phyloP scores from a whole-genome alignment of 345 rosid species.

The Arabidopsis arenosa region DNA sequence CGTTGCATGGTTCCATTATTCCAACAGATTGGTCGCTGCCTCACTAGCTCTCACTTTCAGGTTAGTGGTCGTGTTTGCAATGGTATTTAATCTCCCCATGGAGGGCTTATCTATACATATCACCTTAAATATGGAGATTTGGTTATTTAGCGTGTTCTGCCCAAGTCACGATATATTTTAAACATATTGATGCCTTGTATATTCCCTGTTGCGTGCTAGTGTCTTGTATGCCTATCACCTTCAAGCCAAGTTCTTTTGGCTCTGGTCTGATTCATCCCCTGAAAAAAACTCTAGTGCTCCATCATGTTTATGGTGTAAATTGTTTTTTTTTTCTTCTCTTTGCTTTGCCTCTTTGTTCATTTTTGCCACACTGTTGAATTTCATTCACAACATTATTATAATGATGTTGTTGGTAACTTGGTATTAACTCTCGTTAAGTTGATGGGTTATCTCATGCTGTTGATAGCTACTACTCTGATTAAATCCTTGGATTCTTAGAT shows the following conservation, averaged over 20 bases:
- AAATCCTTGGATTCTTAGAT: slow-evolving; percentile 26
- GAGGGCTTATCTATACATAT: neutral
- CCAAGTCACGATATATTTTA: neutral
- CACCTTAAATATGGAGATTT: slow-evolving; percentile 5
- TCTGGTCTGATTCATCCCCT: slow-evolving; percentile 13
- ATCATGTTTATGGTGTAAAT: neutral
- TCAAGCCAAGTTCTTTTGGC: slow-evolving; percentile 17
- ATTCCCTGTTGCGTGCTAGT: neutral
- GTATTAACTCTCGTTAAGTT: slow-evolving; percentile 12
- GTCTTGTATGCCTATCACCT: slow-evolving; percentile 22
- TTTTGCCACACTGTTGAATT: slow-evolving; percentile 2
- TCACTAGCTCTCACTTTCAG: slow-evolving; percentile 95
- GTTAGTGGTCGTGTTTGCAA: slow-evolving; percentile 34
- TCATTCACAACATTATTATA: slow-evolving; percentile 4
- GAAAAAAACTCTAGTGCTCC: slow-evolving; percentile 2
- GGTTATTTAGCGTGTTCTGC: neutral
- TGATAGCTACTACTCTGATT: neutral
- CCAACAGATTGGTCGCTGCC: slow-evolving; percentile 81
- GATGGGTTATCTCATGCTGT: slow-evolving; percentile 3
- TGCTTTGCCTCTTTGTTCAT: slow-evolving; percentile 26
- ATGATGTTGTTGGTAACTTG: slow-evolving; percentile 9
- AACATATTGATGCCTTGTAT: slow-evolving; percentile 5
- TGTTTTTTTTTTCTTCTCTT: neutral
- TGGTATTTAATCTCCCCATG: neutral
- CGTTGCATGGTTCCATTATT: slow-evolving; percentile 89